Percentiles rank a stretch among this genome's conserved stretches.
Conservation (phyloP, 2,329 filamentous ascomycete species). For the Dryadomyces sulphureus region DNA sequence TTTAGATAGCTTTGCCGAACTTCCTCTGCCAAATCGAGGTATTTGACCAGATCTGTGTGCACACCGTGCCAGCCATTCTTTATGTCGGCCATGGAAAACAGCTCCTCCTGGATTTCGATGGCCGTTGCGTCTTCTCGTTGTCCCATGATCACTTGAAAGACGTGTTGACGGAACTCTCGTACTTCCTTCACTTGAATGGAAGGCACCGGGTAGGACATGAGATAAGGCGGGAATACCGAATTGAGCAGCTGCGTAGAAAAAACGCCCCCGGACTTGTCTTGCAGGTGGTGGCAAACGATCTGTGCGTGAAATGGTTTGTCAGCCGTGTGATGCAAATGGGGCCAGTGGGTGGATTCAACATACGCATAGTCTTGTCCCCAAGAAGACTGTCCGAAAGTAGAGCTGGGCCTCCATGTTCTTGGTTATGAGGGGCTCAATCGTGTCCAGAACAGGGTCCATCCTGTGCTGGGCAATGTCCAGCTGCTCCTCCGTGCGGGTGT, state of each 20-base stretch:
- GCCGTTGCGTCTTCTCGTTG: not conserved
- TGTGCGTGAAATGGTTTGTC: not conserved
- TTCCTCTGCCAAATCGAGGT: conserved; percentile 3
- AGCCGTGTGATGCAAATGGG: not conserved
- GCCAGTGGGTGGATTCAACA: not conserved
- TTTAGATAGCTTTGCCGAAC: not conserved
- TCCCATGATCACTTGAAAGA: conserved; percentile 7
- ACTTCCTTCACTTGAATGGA: conserved; percentile 5
- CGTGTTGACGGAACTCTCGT: conserved; percentile 3
- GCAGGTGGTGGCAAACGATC: conserved; percentile 10
- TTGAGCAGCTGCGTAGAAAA: conserved; percentile 11
- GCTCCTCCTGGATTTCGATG: not conserved
- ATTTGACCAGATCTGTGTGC: conserved; percentile 5
- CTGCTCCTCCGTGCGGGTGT: not conserved
- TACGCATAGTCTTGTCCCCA: conserved; percentile 10
- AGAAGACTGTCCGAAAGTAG: conserved; percentile 8
- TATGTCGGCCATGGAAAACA: conserved; percentile 5
- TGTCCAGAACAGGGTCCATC: conserved; percentile 2
- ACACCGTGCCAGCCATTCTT: conserved; percentile 4
- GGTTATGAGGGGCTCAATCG: conserved; percentile 4
- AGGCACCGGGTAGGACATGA: conserved; percentile 8
- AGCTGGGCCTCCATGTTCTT: conserved; percentile 7
- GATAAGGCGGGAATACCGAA: conserved; percentile 11
- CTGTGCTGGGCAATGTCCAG: conserved; percentile 5
- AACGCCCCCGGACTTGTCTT: not conserved